Percentiles rank a stretch among this genome's conserved stretches.
Evolutionary conservation across 2,329 filamentous ascomycete species (phyloP).

Genomic region (Epichloe gansuensis): DNA sequence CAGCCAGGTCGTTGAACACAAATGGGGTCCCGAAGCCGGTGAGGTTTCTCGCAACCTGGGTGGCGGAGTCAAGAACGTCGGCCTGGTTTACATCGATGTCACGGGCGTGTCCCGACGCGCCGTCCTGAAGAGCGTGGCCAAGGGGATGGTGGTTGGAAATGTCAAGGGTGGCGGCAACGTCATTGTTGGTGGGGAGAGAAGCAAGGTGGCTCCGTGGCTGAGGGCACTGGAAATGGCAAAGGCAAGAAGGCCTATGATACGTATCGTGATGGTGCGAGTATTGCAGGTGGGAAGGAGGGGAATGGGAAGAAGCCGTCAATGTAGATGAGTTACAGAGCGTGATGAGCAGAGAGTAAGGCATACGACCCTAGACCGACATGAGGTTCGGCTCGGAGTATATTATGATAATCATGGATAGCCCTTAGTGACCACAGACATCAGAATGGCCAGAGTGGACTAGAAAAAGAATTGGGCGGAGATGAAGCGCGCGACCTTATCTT

Average conservation of each 20-base stretch:
- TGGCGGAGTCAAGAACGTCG: conserved; percentile 88
- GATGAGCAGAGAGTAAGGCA: too few species aligned
- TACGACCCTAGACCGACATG: too few species aligned
- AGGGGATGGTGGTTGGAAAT: conserved; percentile 84
- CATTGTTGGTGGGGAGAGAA: conserved; percentile 57
- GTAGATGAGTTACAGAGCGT: neutral
- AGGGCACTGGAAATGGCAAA: conserved; percentile 13
- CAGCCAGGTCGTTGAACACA: conserved; percentile 76
- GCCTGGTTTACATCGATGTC: conserved; percentile 93
- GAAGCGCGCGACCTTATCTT: too few species aligned
- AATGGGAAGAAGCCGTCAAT: conserved; percentile 20
- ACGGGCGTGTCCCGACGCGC: conserved; percentile 82
- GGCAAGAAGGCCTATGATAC: conserved; percentile 13
- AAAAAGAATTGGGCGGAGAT: too few species aligned
- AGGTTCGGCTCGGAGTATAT: too few species aligned
- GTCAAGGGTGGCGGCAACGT: conserved; percentile 63
- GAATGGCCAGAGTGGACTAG: too few species aligned
- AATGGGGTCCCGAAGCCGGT: conserved; percentile 77
- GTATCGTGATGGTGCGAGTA: conserved; percentile 17
- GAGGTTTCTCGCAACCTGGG: conserved; percentile 63
- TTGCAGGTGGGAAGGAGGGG: conserved; percentile 15
- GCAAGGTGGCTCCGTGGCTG: conserved; percentile 10
- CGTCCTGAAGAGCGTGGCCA: conserved; percentile 87
- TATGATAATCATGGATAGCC: too few species aligned
- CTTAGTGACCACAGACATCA: too few species aligned